These are phyloP conservation scores for Globisporangium echinulatum DNA, from an alignment of 352 stramenopile genomes.

Conservation along the genomic window DNA sequence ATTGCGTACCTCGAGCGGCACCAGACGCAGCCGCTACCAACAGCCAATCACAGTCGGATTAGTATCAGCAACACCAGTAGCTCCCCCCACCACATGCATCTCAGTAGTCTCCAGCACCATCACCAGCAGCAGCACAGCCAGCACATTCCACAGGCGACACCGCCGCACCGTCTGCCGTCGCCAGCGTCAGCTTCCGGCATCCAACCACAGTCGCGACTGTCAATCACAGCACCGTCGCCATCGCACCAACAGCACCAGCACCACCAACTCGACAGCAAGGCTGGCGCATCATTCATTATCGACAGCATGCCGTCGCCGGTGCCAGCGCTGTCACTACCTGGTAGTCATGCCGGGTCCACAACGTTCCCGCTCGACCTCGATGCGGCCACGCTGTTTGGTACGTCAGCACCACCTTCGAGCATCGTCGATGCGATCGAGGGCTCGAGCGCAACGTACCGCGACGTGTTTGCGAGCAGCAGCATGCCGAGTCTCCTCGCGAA, in stretches of 20 bases:
- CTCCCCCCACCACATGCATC: background rate
- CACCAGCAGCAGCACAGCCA: slow-evolving; percentile 2
- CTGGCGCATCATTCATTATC: slow-evolving; percentile 58
- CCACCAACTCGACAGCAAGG: slow-evolving; percentile 21
- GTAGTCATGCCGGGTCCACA: slow-evolving; percentile 27
- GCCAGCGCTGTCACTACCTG: slow-evolving; percentile 57
- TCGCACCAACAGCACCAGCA: slow-evolving; percentile 12
- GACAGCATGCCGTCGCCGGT: slow-evolving; percentile 72
- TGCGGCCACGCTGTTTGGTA: slow-evolving; percentile 21
- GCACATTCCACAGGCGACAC: slow-evolving; percentile 21
- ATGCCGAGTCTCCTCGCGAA: slow-evolving; percentile 74
- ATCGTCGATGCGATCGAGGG: slow-evolving; percentile 42
- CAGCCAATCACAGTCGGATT: slow-evolving; percentile 6
- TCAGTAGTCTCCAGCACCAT: background rate
- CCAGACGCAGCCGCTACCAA: slow-evolving; percentile 20
- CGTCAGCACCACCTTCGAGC: slow-evolving; percentile 9
- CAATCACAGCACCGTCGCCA: slow-evolving; percentile 43
- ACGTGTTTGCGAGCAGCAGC: slow-evolving; percentile 73
- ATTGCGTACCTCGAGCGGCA: slow-evolving; percentile 69
- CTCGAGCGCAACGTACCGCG: slow-evolving; percentile 58
- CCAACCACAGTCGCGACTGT: slow-evolving; percentile 18
- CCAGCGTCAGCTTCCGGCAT: slow-evolving; percentile 17
- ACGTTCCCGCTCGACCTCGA: slow-evolving; percentile 66
- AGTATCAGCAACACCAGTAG: slow-evolving; percentile 7
- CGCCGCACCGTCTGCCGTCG: slow-evolving; percentile 25